Conservation (phyloP, 345 rosid species). For the Leavenworthia alabamica region DNA sequence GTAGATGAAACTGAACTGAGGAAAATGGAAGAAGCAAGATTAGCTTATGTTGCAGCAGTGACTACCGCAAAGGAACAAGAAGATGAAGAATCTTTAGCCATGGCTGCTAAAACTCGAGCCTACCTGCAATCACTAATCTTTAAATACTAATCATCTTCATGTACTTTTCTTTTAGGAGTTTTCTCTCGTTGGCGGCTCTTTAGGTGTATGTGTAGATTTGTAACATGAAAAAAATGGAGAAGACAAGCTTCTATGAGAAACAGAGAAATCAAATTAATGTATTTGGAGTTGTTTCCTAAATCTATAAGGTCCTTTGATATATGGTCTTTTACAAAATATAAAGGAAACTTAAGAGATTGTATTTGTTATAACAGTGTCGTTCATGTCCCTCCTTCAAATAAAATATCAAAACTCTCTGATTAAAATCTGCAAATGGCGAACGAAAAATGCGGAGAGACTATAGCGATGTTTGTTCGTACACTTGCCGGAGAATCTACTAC, state of each 20-base stretch:
- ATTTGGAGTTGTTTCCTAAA: neutral
- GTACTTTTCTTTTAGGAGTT: constrained; percentile 7
- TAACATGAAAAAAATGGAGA: constrained; percentile 19
- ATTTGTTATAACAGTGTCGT: too few species aligned
- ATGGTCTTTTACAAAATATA: neutral
- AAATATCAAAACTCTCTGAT: too few species aligned
- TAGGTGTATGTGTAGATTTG: constrained; percentile 26
- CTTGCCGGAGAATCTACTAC: constrained; percentile 52
- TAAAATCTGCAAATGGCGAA: too few species aligned
- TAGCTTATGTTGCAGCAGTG: constrained; percentile 65
- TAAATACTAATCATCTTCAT: constrained; percentile 18
- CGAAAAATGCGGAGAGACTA: constrained; percentile 33
- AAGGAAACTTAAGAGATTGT: neutral
- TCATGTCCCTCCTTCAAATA: too few species aligned
- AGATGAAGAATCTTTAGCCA: constrained; percentile 76
- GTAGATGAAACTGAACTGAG: constrained; percentile 39
- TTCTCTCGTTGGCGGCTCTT: neutral
- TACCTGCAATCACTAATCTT: constrained; percentile 63
- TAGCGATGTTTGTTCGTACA: constrained; percentile 50
- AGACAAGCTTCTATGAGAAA: neutral
- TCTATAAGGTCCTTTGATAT: neutral
- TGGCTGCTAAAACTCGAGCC: constrained; percentile 63
- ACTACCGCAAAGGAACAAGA: constrained; percentile 58
- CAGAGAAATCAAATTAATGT: constrained; percentile 1
- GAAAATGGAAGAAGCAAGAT: constrained; percentile 77